phyloP scores from a whole-genome alignment of 2,329 filamentous ascomycete species.

The Penicillium sp. region DNA sequence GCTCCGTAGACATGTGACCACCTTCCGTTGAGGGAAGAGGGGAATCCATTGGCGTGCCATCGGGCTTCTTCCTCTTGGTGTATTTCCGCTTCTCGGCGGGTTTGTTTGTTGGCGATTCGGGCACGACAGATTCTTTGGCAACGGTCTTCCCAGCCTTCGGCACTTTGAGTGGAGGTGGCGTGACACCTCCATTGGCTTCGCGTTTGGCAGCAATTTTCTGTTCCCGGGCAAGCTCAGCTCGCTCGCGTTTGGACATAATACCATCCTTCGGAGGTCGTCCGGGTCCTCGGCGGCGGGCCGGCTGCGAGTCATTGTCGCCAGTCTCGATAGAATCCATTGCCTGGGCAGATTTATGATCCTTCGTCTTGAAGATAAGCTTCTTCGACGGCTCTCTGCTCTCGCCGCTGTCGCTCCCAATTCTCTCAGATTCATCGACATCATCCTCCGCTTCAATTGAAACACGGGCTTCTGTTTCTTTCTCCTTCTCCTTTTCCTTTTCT shows the following conservation, averaged over 20 bases:
- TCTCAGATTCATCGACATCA: slow-evolving; percentile 37
- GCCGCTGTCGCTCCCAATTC: slow-evolving; percentile 25
- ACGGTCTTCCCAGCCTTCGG: slow-evolving; percentile 35
- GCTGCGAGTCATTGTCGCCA: slow-evolving; percentile 38
- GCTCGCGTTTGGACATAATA: slow-evolving; percentile 65
- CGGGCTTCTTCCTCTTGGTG: slow-evolving; percentile 48
- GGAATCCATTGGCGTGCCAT: slow-evolving; percentile 43
- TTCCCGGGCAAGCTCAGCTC: slow-evolving; percentile 54
- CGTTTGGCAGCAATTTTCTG: slow-evolving; percentile 51
- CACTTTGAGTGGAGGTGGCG: slow-evolving; percentile 39
- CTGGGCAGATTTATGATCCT: slow-evolving; percentile 29
- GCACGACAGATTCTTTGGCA: slow-evolving; percentile 33
- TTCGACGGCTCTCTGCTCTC: slow-evolving; percentile 31
- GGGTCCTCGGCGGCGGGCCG: slow-evolving; percentile 52
- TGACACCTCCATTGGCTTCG: slow-evolving; percentile 48
- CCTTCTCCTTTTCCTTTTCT: slow-evolving; percentile 27
- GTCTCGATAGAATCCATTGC: slow-evolving; percentile 33
- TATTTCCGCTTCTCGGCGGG: slow-evolving; percentile 49
- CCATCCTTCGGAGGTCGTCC: slow-evolving; percentile 66
- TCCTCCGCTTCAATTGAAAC: slow-evolving; percentile 43
- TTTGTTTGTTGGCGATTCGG: slow-evolving; percentile 41
- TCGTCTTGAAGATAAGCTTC: slow-evolving; percentile 33
- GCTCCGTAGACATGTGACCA: slow-evolving; percentile 36
- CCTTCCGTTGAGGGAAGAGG: slow-evolving; percentile 46
- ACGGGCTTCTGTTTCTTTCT: slow-evolving; percentile 28